A percentile compares a stretch with the other conserved stretches of the same genome.
Conservation (phyloP, 805 yeast species). For the Metschnikowia kunwiensis region DNA sequence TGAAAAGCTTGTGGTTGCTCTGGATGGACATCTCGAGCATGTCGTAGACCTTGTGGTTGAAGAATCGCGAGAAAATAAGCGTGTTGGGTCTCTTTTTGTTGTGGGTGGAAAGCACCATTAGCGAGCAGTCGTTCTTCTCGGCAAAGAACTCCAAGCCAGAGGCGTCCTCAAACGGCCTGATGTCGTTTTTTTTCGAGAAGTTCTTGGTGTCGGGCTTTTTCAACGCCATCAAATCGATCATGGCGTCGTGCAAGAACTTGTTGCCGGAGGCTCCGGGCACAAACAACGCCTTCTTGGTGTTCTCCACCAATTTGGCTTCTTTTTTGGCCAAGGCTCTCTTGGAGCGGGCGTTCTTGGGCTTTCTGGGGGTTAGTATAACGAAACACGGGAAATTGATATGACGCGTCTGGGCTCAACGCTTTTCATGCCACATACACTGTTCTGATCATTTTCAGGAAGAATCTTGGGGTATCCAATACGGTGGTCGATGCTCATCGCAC, state of each 20-base stretch:
- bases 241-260: slow-evolving; percentile 79
- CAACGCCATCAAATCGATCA: slow-evolving; percentile 82
- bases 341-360: slow-evolving; percentile 93
- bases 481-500: slow-evolving; percentile 17
- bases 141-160: slow-evolving; percentile 83
- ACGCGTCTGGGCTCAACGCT: background rate
- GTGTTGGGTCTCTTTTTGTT: slow-evolving; percentile 93
- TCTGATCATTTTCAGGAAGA: slow-evolving; percentile 30
- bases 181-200: slow-evolving; percentile 82
- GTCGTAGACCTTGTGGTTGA: slow-evolving; percentile 85
- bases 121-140: slow-evolving; percentile 89
- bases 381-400: background rate
- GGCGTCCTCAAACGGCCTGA: slow-evolving; percentile 91
- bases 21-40: slow-evolving; percentile 86
- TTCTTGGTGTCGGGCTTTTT: slow-evolving; percentile 89
- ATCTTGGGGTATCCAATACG: background rate
- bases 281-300: slow-evolving; percentile 84
- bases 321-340: slow-evolving; percentile 89
- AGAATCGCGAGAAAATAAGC: slow-evolving; percentile 82
- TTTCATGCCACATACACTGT: slow-evolving; percentile 30
- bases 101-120: slow-evolving; percentile 72
- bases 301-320: slow-evolving; percentile 86
- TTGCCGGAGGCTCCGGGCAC: slow-evolving; percentile 84
- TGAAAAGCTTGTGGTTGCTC: slow-evolving; percentile 61
- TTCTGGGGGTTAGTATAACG: slow-evolving; percentile 38